Conservation (phyloP, 2,329 filamentous ascomycete genomes). For the Colletotrichum sp. region DNA sequence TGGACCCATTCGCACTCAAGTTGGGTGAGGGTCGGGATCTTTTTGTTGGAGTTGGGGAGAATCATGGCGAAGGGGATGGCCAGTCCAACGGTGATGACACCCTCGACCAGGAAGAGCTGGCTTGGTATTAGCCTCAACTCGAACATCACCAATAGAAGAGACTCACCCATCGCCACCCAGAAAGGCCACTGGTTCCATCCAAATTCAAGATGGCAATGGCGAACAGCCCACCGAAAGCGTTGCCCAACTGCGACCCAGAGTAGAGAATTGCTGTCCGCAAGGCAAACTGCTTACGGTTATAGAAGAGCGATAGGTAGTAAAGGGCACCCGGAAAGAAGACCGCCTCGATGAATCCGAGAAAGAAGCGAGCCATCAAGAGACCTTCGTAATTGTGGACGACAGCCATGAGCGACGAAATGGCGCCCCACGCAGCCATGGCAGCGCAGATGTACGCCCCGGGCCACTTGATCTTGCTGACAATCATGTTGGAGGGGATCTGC, state of each 20-base stretch:
- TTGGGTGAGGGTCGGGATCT: slow-evolving; percentile 13
- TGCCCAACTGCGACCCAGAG: slow-evolving; percentile 33
- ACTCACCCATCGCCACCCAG: slow-evolving; percentile 65
- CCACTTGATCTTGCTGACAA: slow-evolving; percentile 23
- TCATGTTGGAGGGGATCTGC: slow-evolving; percentile 41
- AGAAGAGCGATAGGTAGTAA: slow-evolving; percentile 44
- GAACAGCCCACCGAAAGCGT: slow-evolving; percentile 41
- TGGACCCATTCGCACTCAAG: slow-evolving; percentile 23
- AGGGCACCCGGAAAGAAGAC: slow-evolving; percentile 47
- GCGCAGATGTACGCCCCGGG: slow-evolving; percentile 26
- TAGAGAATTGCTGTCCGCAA: slow-evolving; percentile 38
- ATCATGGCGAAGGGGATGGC: slow-evolving; percentile 16
- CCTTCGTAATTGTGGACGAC: slow-evolving; percentile 50
- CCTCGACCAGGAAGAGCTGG: slow-evolving; percentile 19
- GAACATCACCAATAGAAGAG: rapidly evolving
- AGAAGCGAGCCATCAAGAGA: slow-evolving; percentile 22
- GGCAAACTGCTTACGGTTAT: slow-evolving; percentile 41
- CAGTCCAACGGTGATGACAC: slow-evolving; percentile 20
- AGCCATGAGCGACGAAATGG: slow-evolving; percentile 41
- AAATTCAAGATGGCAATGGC: slow-evolving; percentile 55
- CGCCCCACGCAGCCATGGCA: slow-evolving; percentile 27
- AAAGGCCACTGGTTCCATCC: slow-evolving; percentile 64
- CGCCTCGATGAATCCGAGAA: slow-evolving; percentile 22
- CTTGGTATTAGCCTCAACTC: neutral
- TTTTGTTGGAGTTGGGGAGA: slow-evolving; percentile 22